Conservation (phyloP, 2,329 filamentous ascomycete species). For the Simplicillium aogashimaense region DNA sequence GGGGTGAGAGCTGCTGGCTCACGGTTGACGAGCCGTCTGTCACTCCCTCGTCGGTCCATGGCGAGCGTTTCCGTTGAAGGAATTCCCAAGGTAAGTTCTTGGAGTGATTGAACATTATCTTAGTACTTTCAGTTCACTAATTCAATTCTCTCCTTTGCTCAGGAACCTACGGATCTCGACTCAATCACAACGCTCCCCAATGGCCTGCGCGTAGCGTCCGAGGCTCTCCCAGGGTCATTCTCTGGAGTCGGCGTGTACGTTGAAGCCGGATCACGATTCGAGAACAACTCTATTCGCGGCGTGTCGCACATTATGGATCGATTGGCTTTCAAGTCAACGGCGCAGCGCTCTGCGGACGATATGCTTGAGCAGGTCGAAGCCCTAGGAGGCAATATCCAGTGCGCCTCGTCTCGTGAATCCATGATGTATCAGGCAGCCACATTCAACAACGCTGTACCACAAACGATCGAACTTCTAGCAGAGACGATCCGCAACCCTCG, state of each 20-base stretch:
- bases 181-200: constrained; percentile 82
- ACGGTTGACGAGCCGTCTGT: constrained; percentile 12
- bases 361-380: constrained; percentile 84
- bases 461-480: constrained; percentile 73
- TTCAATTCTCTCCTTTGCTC: background rate
- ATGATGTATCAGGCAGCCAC: constrained; percentile 99
- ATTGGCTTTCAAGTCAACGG: constrained; percentile 86
- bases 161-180: constrained; percentile 78
- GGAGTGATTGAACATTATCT: too few relatives aligned
- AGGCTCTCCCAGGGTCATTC: constrained; percentile 89
- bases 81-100: constrained; percentile 20
- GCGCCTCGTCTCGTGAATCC: constrained; percentile 86
- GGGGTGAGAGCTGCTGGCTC: constrained; percentile 14
- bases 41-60: constrained; percentile 15
- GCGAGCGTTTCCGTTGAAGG: constrained; percentile 24
- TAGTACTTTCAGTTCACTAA: background rate
- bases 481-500: constrained; percentile 84
- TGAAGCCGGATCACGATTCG: constrained; percentile 89
- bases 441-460: constrained; percentile 85
- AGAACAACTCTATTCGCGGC: constrained; percentile 74
- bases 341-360: constrained; percentile 60
- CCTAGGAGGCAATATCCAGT: constrained; percentile 92
- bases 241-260: constrained; percentile 93
- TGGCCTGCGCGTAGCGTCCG: constrained; percentile 87
- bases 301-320: constrained; percentile 95